phyloP scores from a whole-genome alignment of 805 yeast genomes.

The Ogataea paradorogensis region DNA sequence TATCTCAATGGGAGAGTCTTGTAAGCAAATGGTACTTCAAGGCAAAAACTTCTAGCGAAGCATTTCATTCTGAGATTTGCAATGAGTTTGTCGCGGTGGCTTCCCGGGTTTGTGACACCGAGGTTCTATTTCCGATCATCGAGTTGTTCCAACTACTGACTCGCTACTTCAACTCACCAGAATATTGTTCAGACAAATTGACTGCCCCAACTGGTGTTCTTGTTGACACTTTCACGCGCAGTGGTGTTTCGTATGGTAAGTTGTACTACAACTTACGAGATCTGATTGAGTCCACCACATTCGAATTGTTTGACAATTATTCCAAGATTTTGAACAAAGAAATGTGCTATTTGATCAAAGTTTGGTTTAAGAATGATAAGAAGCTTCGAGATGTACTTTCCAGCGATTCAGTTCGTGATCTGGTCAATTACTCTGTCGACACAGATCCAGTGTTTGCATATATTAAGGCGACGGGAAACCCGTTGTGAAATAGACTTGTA shows the following conservation, averaged over 20 bases:
- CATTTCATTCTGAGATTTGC: constrained; percentile 38
- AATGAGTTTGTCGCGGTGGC: constrained; percentile 49
- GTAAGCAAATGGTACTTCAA: constrained; percentile 48
- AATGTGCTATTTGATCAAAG: constrained; percentile 60
- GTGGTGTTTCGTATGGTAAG: constrained; percentile 63
- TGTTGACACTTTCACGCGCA: constrained; percentile 58
- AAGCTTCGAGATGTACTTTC: constrained; percentile 57
- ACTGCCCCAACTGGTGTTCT: constrained; percentile 45
- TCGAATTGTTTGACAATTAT: constrained; percentile 51
- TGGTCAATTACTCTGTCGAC: constrained; percentile 47
- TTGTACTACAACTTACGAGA: constrained; percentile 63
- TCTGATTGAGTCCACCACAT: constrained; percentile 56
- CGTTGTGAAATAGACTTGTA: constrained; percentile 18
- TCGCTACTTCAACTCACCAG: constrained; percentile 43
- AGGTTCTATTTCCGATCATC: constrained; percentile 75
- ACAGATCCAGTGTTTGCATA: constrained; percentile 58
- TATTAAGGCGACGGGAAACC: constrained; percentile 39
- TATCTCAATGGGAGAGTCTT: constrained; percentile 74
- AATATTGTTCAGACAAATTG: constrained; percentile 14
- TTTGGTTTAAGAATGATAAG: constrained; percentile 66
- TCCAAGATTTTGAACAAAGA: constrained; percentile 41
- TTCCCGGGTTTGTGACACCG: constrained; percentile 60
- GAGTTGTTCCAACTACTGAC: constrained; percentile 65
- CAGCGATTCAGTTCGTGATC: constrained; percentile 41
- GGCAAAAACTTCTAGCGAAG: constrained; percentile 32